Conservation (phyloP, 148 eudicot genomes). For the Camellia lanceoleosa region DNA sequence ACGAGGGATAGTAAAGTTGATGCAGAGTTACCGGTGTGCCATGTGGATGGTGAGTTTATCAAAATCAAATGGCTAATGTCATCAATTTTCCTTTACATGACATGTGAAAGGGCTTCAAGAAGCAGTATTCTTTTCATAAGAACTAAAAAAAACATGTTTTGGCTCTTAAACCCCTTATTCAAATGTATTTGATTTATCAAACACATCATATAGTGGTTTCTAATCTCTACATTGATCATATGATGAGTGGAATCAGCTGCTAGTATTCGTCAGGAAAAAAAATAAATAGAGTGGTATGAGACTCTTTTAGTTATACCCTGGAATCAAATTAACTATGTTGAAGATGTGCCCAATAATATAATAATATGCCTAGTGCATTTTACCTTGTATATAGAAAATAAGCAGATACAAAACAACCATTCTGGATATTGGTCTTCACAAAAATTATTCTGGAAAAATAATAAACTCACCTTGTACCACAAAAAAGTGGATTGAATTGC, state of each 20-base stretch:
- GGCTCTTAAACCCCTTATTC: too few relatives aligned
- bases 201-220: neutral
- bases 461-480: conserved; percentile 81
- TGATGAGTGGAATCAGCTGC: neutral
- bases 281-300: neutral
- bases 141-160: too few relatives aligned
- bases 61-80: too few relatives aligned
- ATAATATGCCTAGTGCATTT: neutral
- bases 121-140: too few relatives aligned
- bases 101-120: too few relatives aligned
- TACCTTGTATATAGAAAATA: neutral
- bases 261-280: neutral
- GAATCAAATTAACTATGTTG: neutral
- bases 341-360: neutral
- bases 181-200: too few relatives aligned
- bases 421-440: neutral
- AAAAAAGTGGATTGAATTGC: conserved; percentile 47
- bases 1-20: too few relatives aligned
- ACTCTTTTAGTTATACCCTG: neutral
- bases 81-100: too few relatives aligned
- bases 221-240: neutral
- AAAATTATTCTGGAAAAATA: neutral
- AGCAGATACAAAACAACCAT: neutral
- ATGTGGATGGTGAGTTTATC: too few relatives aligned
- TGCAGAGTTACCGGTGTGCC: too few relatives aligned